phyloP scores from a whole-genome alignment of 331 rosid genomes.

The Telfairia occidentalis region DNA sequence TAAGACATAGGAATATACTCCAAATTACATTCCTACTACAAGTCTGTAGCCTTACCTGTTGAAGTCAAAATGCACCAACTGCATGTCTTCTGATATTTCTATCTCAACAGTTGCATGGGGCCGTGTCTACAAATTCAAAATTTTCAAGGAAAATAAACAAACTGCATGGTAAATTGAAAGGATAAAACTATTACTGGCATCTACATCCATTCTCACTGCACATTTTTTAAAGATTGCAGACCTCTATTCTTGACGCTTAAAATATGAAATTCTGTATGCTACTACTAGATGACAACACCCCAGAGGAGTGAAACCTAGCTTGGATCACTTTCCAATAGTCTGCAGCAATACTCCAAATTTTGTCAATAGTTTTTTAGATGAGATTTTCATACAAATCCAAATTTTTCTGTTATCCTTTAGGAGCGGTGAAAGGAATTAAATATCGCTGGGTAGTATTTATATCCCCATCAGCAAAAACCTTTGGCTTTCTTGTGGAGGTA shows the following conservation, averaged over 20 bases:
- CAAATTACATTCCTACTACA: background rate
- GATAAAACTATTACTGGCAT: background rate
- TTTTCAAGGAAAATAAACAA: background rate
- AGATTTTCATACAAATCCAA: background rate
- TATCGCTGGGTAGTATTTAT: background rate
- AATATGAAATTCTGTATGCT: background rate
- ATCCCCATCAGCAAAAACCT: background rate
- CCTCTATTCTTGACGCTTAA: background rate
- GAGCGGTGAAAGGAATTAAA: background rate
- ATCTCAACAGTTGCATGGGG: constrained; percentile 96
- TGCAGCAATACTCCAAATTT: background rate
- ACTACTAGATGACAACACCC: background rate
- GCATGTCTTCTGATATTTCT: constrained; percentile 99
- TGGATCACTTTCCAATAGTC: background rate
- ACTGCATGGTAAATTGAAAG: background rate
- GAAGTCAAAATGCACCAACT: constrained; percentile 96
- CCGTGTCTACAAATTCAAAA: constrained; percentile 49
- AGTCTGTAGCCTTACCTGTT: constrained; percentile 38
- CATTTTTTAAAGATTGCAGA: background rate
- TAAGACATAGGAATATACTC: background rate
- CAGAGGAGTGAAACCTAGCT: background rate
- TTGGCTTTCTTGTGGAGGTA: background rate
- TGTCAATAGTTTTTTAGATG: background rate
- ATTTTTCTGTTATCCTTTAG: background rate
- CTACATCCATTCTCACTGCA: background rate